Base-by-base conservation (phyloP, 2,329 filamentous ascomycete species). In the Coniochaeta prunicola region DNA sequence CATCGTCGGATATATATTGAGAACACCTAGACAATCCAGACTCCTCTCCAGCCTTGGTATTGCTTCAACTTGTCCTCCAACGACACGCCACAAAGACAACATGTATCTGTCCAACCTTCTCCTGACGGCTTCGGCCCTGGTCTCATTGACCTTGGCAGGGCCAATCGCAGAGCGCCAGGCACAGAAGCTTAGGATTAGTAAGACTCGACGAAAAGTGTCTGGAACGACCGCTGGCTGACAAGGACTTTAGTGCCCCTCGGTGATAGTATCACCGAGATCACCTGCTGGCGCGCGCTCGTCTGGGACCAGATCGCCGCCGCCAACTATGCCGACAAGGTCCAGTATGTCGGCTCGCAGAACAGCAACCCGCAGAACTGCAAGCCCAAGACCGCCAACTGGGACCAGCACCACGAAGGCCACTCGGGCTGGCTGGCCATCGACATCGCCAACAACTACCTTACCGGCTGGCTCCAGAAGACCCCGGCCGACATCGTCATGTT, bases 241-340 rank as follows among this genome's bases (percentile, higher is more conserved):
- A n/a, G 36, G 21, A 17, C 24, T 19, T 31, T 7, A 73, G 72
- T 76, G 74, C 73, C 72, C 5, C 68, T 77, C 15, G 76, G 76
- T 6, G 75, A 77, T 64, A 73, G 70, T 60, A 76, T 78, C 64
- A 78, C 76, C 1, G 75, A 77, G 60, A 74, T 77, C 57, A 50
- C 45, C 48, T 78, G 76, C 67, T 78, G 75, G 76, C 68, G 76
- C 7, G 67, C 74, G 13, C 60, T 72, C 21, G 66, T 78, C 9
- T 78, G 76, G 76, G 69, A 73, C 58, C 66, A 69, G 59, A 68
- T 78, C 7, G 66, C 67, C 28, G 64, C 64, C 3, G 73, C 70
- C 24, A 69, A 70, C 9, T 59, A 73, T 3, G 65, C 72, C n/a
- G 62, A 64, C 56, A 65, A 67, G 53, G 70, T 76, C 58, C 66